Percentiles rank a stretch among this genome's conserved stretches.
These are phyloP conservation scores for Tulasnella sp. DNA, from an alignment of 768 basidiomycete genomes.

Conservation along the genomic window DNA sequence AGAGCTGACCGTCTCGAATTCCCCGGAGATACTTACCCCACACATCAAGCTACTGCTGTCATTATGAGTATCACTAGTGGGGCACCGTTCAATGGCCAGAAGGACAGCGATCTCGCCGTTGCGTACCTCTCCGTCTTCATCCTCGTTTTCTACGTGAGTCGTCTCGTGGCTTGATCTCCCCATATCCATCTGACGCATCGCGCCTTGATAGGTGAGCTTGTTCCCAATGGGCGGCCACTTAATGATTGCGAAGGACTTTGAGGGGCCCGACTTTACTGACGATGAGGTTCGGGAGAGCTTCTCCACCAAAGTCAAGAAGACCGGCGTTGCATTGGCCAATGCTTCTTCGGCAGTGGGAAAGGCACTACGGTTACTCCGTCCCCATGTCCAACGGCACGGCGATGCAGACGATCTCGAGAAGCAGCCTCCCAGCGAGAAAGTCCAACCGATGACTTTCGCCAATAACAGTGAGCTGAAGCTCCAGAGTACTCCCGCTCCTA, in stretches of 20 bases:
- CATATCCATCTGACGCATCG: neutral
- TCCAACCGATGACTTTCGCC: too few relatives aligned
- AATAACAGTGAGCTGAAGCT: neutral
- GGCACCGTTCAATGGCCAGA: constrained; percentile 46
- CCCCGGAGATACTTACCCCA: too few relatives aligned
- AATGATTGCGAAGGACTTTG: constrained; percentile 46
- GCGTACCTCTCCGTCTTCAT: constrained; percentile 54
- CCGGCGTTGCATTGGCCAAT: neutral
- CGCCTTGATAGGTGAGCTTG: constrained; percentile 38
- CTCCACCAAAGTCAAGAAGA: constrained; percentile 2
- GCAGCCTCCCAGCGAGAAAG: neutral
- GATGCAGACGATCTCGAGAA: neutral
- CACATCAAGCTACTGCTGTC: constrained; percentile 57
- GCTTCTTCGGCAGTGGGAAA: neutral
- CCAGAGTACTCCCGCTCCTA: neutral
- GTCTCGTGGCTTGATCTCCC: too few relatives aligned
- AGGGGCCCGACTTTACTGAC: constrained; percentile 47
- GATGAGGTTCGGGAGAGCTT: constrained; percentile 42
- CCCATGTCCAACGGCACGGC: too few relatives aligned
- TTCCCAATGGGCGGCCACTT: constrained; percentile 50
- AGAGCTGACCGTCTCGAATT: neutral
- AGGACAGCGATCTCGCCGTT: constrained; percentile 48
- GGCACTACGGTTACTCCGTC: neutral
- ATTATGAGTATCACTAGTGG: constrained; percentile 48
- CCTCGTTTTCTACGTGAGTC: constrained; percentile 46